Evolutionary conservation across 2,329 filamentous ascomycete genomes (phyloP).

Genomic region (Trichophyton benhamiae): DNA sequence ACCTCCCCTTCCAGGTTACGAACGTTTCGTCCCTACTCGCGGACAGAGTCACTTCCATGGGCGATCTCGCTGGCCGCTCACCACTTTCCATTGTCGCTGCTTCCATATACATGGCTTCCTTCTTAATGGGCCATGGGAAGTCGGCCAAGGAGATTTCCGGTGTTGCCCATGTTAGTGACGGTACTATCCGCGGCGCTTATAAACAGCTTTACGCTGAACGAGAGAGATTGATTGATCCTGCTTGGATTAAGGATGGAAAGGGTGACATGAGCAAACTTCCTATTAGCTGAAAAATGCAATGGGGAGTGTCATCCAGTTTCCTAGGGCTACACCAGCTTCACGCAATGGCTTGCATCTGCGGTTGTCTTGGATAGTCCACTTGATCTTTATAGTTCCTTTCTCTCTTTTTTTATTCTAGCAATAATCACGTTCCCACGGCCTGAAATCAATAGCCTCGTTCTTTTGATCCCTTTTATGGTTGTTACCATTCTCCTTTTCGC

Average conservation of each 20-base stretch:
- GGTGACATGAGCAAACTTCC: slow-evolving; percentile 63
- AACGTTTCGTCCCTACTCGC: slow-evolving; percentile 71
- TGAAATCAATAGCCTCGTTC: background rate
- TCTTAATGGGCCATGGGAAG: slow-evolving; percentile 68
- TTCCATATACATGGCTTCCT: slow-evolving; percentile 91
- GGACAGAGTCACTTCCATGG: slow-evolving; percentile 60
- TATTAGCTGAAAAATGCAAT: slow-evolving; percentile 23
- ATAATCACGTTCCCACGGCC: background rate
- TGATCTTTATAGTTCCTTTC: background rate
- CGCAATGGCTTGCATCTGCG: slow-evolving; percentile 2
- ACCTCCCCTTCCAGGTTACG: slow-evolving; percentile 60
- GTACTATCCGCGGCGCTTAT: slow-evolving; percentile 92
- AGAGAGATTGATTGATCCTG: slow-evolving; percentile 59
- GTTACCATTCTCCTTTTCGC: background rate
- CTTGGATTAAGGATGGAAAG: slow-evolving; percentile 60
- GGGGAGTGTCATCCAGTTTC: background rate
- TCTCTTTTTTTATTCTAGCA: background rate
- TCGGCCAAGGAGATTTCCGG: slow-evolving; percentile 74
- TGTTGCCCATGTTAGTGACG: slow-evolving; percentile 84
- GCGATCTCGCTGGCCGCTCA: slow-evolving; percentile 79
- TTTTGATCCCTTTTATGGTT: background rate
- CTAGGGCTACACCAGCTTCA: background rate
- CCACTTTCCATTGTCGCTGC: slow-evolving; percentile 88
- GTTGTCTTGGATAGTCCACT: slow-evolving; percentile 1
- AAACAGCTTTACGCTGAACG: slow-evolving; percentile 68